Evolutionary conservation across 2,329 filamentous ascomycete species (phyloP).

Genomic region (Huntiella abstrusa): DNA sequence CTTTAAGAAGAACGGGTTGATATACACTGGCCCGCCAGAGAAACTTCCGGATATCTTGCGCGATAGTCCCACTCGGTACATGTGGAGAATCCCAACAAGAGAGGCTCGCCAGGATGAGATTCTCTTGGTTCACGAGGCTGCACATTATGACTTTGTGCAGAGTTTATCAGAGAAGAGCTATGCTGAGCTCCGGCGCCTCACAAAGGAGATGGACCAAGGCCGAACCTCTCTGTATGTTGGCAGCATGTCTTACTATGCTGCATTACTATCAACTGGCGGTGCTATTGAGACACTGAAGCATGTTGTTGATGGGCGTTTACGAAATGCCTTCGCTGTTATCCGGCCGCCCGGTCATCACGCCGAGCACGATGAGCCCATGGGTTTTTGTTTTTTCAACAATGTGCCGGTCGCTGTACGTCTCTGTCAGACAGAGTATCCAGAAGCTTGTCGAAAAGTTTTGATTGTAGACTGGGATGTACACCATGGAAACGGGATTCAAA

Average conservation of each 20-base stretch:
- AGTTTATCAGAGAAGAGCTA: conserved; percentile 33
- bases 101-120: conserved; percentile 66
- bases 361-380: conserved; percentile 68
- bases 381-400: conserved; percentile 97
- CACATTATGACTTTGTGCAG: conserved; percentile 65
- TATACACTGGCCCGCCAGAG: conserved; percentile 41
- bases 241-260: conserved; percentile 60
- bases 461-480: conserved; percentile 84
- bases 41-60: conserved; percentile 33
- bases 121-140: conserved; percentile 54
- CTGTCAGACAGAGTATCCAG: conserved; percentile 64
- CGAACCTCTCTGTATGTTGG: conserved; percentile 72
- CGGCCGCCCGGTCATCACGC: conserved; percentile 91
- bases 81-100: conserved; percentile 62
- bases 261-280: conserved; percentile 70
- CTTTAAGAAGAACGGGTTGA: conserved; percentile 62
- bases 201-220: conserved; percentile 39
- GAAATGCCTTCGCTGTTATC: conserved; percentile 91
- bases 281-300: conserved; percentile 91
- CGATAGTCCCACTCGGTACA: conserved; percentile 38
- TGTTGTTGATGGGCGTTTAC: conserved; percentile 66
- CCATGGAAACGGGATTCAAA: conserved; percentile 81
- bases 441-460: conserved; percentile 68
- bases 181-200: conserved; percentile 49
- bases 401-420: conserved; percentile 82